Conservation (phyloP, 257 asterid species). For the Striga asiatica region DNA sequence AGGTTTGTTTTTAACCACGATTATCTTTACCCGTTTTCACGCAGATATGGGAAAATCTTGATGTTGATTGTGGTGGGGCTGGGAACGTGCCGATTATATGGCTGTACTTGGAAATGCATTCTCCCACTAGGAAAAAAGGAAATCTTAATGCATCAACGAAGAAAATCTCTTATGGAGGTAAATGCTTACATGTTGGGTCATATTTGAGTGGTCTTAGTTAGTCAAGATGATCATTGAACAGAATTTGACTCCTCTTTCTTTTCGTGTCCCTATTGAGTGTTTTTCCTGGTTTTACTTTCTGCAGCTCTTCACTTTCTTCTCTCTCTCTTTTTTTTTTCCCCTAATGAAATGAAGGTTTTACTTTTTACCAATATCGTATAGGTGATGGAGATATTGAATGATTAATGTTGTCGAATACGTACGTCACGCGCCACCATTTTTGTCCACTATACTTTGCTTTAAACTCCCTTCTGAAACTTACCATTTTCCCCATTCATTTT, state of each 20-base stretch:
- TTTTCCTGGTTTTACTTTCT: conserved; percentile 24
- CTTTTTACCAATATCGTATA: neutral
- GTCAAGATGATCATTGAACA: conserved; percentile 59
- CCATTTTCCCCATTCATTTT: conserved; percentile 16
- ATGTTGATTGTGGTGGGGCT: conserved; percentile 47
- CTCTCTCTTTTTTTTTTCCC: too few species aligned
- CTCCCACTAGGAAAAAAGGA: conserved; percentile 39
- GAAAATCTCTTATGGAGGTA: conserved; percentile 30
- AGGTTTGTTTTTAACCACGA: conserved; percentile 20
- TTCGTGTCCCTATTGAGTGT: conserved; percentile 54
- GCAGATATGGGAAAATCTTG: conserved; percentile 23
- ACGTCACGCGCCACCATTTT: conserved; percentile 17
- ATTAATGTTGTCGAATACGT: conserved; percentile 31
- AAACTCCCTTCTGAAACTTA: conserved; percentile 12
- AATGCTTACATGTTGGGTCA: conserved; percentile 41
- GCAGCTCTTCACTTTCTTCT: conserved; percentile 12
- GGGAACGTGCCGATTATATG: conserved; percentile 31
- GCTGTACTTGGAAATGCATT: conserved; percentile 44
- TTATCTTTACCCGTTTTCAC: conserved; percentile 11
- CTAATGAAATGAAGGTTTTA: too few species aligned
- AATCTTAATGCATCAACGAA: conserved; percentile 37
- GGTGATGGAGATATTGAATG: conserved; percentile 20
- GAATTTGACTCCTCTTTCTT: conserved; percentile 53
- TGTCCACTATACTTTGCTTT: conserved; percentile 26
- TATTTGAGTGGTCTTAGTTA: conserved; percentile 42